These are phyloP conservation scores for Lotus japonicus DNA, from an alignment of 306 rosid genomes.

Conservation along the genomic window DNA sequence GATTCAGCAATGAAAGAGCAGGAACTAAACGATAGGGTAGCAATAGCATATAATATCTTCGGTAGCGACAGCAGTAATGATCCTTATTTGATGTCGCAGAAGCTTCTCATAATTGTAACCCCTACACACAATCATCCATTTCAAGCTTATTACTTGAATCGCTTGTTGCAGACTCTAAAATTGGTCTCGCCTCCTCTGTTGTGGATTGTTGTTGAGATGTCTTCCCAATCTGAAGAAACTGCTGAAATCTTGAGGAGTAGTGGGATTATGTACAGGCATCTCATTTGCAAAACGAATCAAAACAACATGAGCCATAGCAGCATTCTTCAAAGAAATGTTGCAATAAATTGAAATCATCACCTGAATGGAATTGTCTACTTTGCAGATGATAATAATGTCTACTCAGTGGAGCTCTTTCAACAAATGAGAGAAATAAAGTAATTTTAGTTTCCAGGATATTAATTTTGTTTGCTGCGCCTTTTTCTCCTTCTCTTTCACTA, in stretches of 20 bases:
- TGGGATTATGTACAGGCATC: slow-evolving; percentile 81
- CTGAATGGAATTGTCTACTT: slow-evolving; percentile 86
- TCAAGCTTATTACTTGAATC: slow-evolving; percentile 71
- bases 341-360: slow-evolving; percentile 73
- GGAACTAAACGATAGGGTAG: slow-evolving; percentile 19
- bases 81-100: slow-evolving; percentile 37
- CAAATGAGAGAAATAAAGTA: slow-evolving; percentile 88
- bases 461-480: not conserved
- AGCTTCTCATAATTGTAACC: slow-evolving; percentile 80
- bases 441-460: slow-evolving; percentile 3
- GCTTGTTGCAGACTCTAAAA: slow-evolving; percentile 60
- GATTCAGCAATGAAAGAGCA: slow-evolving; percentile 26
- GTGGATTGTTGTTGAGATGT: slow-evolving; percentile 89
- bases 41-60: slow-evolving; percentile 14
- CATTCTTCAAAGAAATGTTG: slow-evolving; percentile 66
- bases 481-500: slow-evolving; percentile 7
- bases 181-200: slow-evolving; percentile 56
- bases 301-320: slow-evolving; percentile 45
- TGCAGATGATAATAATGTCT: slow-evolving; percentile 67
- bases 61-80: slow-evolving; percentile 22
- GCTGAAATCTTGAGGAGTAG: slow-evolving; percentile 62
- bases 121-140: slow-evolving; percentile 47
- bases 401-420: slow-evolving; percentile 57
- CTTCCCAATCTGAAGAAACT: slow-evolving; percentile 78
- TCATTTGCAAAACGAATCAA: slow-evolving; percentile 53